These are phyloP conservation scores for Pseudocercospora eumusae DNA, from an alignment of 2,329 filamentous ascomycete genomes.

Conservation along the genomic window DNA sequence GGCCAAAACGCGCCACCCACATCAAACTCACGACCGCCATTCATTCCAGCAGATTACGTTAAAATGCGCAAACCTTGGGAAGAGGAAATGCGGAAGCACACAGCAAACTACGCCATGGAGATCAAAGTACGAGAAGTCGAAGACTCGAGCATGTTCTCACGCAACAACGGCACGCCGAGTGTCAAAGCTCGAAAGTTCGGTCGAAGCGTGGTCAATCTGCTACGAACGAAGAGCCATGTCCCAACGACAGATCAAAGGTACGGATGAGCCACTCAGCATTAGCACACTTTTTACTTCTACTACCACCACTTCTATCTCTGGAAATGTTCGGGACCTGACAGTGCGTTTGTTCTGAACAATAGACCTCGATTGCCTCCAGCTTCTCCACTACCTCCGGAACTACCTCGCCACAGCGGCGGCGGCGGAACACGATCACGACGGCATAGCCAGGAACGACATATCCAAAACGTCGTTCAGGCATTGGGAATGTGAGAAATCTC, in stretches of 20 bases:
- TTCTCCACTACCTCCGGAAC: constrained; percentile 11
- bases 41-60: constrained; percentile 38
- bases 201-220: constrained; percentile 38
- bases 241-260: constrained; percentile 17
- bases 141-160: constrained; percentile 29
- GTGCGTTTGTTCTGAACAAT: neutral
- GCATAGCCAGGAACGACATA: constrained; percentile 19
- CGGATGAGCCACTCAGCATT: constrained; percentile 12
- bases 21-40: constrained; percentile 30
- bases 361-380: constrained; percentile 6
- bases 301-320: neutral
- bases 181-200: constrained; percentile 40
- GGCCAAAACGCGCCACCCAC: constrained; percentile 19
- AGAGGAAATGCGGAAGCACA: constrained; percentile 35
- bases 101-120: constrained; percentile 32
- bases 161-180: constrained; percentile 35
- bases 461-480: constrained; percentile 21
- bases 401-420: neutral
- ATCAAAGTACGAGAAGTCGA: constrained; percentile 38
- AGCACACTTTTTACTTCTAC: neutral
- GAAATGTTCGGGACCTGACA: constrained; percentile 5
- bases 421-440: constrained; percentile 14
- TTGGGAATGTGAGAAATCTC: constrained; percentile 17
- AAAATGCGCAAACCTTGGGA: constrained; percentile 38
- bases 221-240: constrained; percentile 36